phyloP scores from a whole-genome alignment of 2,329 filamentous ascomycete species.

The Pseudocercospora musae region DNA sequence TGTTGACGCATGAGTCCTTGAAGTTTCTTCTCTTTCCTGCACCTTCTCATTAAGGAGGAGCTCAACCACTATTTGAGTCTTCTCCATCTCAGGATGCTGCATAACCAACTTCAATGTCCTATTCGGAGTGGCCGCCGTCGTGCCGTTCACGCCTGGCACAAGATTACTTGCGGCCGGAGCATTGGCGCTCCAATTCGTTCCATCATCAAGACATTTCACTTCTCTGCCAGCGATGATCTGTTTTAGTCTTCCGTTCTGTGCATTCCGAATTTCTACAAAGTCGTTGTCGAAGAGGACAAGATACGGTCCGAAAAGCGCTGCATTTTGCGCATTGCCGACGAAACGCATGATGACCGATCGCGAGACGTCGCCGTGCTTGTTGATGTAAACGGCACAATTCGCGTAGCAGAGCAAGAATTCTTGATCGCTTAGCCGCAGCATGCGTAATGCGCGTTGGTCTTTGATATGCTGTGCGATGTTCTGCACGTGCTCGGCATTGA shows the following conservation, averaged over 20 bases:
- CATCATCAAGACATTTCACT: slow-evolving; percentile 86
- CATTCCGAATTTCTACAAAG: slow-evolving; percentile 95
- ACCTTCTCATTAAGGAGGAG: slow-evolving; percentile 82
- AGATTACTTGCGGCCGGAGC: slow-evolving; percentile 5
- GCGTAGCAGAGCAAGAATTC: slow-evolving; percentile 90
- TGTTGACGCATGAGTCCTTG: background rate
- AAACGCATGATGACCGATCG: slow-evolving; percentile 97
- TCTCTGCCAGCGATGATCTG: slow-evolving; percentile 93
- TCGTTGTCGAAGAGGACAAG: slow-evolving; percentile 91
- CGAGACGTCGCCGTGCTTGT: slow-evolving; percentile 95
- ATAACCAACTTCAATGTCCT: slow-evolving; percentile 91
- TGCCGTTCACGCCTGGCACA: slow-evolving; percentile 30
- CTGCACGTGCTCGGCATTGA: slow-evolving; percentile 71
- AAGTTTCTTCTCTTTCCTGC: slow-evolving; percentile 29
- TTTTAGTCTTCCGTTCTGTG: slow-evolving; percentile 86
- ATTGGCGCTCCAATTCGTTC: slow-evolving; percentile 55
- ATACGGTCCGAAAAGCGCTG: slow-evolving; percentile 88
- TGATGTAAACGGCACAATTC: slow-evolving; percentile 95
- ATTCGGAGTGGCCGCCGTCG: slow-evolving; percentile 37
- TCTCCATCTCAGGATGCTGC: slow-evolving; percentile 84
- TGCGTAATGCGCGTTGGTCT: slow-evolving; percentile 81
- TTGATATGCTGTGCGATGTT: slow-evolving; percentile 82
- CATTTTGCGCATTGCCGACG: slow-evolving; percentile 84
- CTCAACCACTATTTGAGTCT: slow-evolving; percentile 85
- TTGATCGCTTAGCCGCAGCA: slow-evolving; percentile 90